phyloP scores from a whole-genome alignment of 352 stramenopile species.

The Saprolegnia parasitica region DNA sequence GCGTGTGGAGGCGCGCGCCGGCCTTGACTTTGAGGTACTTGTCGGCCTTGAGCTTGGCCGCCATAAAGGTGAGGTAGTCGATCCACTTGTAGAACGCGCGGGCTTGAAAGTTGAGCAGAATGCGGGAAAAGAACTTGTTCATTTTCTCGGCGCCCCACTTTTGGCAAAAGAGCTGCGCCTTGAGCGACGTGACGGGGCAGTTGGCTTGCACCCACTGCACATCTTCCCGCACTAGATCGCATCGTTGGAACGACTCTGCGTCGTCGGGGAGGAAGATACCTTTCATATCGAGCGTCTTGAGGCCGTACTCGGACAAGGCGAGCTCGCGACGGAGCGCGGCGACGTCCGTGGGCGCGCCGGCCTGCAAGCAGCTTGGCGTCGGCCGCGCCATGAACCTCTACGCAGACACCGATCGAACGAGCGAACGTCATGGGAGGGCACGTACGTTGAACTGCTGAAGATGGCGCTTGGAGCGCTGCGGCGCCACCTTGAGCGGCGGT shows the following conservation, averaged over 20 bases:
- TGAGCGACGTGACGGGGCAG: conserved; percentile 71
- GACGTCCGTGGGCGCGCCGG: conserved; percentile 46
- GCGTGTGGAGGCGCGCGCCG: conserved; percentile 55
- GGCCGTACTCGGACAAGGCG: conserved; percentile 66
- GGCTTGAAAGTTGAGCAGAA: conserved; percentile 64
- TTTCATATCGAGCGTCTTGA: conserved; percentile 61
- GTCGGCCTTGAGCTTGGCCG: conserved; percentile 72
- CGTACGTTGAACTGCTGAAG: conserved; percentile 39
- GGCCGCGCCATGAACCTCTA: conserved; percentile 40
- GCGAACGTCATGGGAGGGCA: not conserved
- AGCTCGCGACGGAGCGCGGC: conserved; percentile 66
- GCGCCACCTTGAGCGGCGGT: conserved; percentile 55
- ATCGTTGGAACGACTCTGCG: not conserved
- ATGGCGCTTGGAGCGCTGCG: conserved; percentile 46
- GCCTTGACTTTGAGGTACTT: conserved; percentile 82
- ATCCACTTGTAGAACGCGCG: conserved; percentile 67
- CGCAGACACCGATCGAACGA: not conserved
- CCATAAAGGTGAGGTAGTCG: conserved; percentile 58
- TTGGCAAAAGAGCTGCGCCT: conserved; percentile 80
- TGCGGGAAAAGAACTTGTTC: conserved; percentile 57
- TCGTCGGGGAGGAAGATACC: not conserved
- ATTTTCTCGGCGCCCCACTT: conserved; percentile 83
- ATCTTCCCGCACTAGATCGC: conserved; percentile 67
- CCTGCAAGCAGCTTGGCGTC: conserved; percentile 55
- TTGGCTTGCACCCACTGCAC: conserved; percentile 83